These are phyloP conservation scores for Pythium scleroteichum DNA, from an alignment of 352 stramenopile genomes.

Conservation along the genomic window DNA sequence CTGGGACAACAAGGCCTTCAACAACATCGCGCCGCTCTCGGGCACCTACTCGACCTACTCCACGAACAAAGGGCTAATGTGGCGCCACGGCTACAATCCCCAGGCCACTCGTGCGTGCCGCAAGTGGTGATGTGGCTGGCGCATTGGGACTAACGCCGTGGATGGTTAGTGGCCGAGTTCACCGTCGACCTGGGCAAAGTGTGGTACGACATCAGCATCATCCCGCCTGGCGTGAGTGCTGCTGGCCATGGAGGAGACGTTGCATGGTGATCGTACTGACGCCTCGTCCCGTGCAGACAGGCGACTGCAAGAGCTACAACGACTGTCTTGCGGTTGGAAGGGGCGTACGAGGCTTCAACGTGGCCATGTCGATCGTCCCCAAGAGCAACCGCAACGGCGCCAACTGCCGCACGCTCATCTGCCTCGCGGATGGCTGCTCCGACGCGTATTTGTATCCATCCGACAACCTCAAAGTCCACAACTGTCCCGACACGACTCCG, in stretches of 20 bases:
- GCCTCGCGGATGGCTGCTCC: slow-evolving; percentile 25
- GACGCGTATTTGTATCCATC: slow-evolving; percentile 35
- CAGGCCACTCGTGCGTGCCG: slow-evolving; percentile 32
- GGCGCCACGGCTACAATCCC: slow-evolving; percentile 32
- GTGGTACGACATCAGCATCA: slow-evolving; percentile 41
- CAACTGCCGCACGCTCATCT: slow-evolving; percentile 39
- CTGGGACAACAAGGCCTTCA: slow-evolving; percentile 33
- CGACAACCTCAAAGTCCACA: slow-evolving; percentile 36
- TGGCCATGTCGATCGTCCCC: slow-evolving; percentile 35
- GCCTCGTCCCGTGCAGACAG: slow-evolving; percentile 17
- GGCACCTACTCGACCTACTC: slow-evolving; percentile 19
- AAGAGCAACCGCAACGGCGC: slow-evolving; percentile 23
- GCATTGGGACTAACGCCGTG: no score
- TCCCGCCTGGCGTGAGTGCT: slow-evolving; percentile 29
- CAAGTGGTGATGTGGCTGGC: no score
- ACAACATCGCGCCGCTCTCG: slow-evolving; percentile 19
- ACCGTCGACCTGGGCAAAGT: slow-evolving; percentile 19
- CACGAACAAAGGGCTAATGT: slow-evolving; percentile 30
- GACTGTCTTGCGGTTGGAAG: slow-evolving; percentile 24
- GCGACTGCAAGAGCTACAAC: slow-evolving; percentile 30
- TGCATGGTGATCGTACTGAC: slow-evolving; percentile 1
- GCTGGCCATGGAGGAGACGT: not conserved
- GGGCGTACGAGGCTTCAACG: slow-evolving; percentile 43
- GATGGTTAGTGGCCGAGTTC: slow-evolving; percentile 36
- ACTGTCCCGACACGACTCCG: slow-evolving; percentile 32